Base-by-base conservation (phyloP, 768 basidiomycete genomes). In the Russula earlei region DNA sequence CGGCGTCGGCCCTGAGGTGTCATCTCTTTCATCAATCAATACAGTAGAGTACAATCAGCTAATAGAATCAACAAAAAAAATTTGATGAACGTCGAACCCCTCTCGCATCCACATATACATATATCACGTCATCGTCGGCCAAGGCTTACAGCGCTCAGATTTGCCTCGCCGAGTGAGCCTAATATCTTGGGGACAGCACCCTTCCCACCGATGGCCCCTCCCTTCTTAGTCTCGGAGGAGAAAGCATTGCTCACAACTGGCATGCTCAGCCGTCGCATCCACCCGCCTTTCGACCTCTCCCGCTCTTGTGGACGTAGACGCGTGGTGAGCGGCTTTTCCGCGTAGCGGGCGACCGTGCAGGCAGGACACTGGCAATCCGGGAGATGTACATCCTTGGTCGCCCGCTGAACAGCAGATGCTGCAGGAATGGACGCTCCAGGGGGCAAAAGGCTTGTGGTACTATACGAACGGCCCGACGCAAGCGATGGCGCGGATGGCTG, bases 231-330 rank as follows among this genome's bases (percentile, higher is more conserved):
- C 48, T 85, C 84, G 24, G 78, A 69, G 6, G 75, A 77, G 64
- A 87, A 82, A 34, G 81, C 78, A 44, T 75, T 74, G 41, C 63
- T 59, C n/a, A 78, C 71, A 5, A 74, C 76, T 1, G 86, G 86
- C 84, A 89, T 86, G 62, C 87, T 89, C 55, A 90, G 66, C 52
- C 86, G 73, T 20, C 86, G 72, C 59, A 89, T 85, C 87, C 87
- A 89, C 0, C 84, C 79, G 55, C 77, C 84, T 9, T 81, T 74
- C 62, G 83, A 83, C 51, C 81, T 77, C 41, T 76, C 67, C 29
- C 76, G 77, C n/a, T 72, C 71, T 15, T 73, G 73, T 24, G 75
- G 73, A 15, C 74, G 73, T 25, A 74, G 73, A 11, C 73, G 72
- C 29, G 74, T 64, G 54, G 74, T 71, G 22, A 69, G 66, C 41